A percentile compares a stretch with the other conserved stretches of the same genome.
Evolutionary conservation across 2,329 filamentous ascomycete genomes (phyloP).

Genomic region (Tolypocladium capitatum): DNA sequence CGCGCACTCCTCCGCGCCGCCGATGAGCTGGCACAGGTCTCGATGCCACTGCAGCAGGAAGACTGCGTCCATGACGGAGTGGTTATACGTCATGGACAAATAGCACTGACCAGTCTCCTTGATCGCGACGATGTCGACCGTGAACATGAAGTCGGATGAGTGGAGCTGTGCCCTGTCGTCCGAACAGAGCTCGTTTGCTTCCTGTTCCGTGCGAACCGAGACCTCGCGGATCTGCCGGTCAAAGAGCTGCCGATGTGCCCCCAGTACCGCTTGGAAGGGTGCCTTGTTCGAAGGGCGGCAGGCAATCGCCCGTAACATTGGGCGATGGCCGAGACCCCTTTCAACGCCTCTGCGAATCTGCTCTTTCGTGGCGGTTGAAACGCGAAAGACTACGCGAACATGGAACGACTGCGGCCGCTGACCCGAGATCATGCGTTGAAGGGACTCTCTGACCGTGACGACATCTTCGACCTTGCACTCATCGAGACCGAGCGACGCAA

Average conservation of each 20-base stretch:
- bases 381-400: conserved; percentile 18
- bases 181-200: conserved; percentile 9
- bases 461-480: conserved; percentile 14
- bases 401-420: conserved; percentile 21
- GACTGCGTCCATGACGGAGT: conserved; percentile 22
- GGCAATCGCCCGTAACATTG: conserved; percentile 17
- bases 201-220: conserved; percentile 8
- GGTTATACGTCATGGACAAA: conserved; percentile 19
- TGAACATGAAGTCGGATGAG: conserved; percentile 17
- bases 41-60: conserved; percentile 18
- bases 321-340: conserved; percentile 12
- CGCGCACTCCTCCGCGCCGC: conserved; percentile 3
- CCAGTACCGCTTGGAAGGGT: conserved; percentile 16
- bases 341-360: conserved; percentile 15
- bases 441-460: conserved; percentile 15
- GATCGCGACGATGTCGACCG: conserved; percentile 12
- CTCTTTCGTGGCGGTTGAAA: conserved; percentile 6
- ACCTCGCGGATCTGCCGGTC: conserved; percentile 12
- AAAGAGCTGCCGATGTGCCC: conserved; percentile 9
- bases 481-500: conserved; percentile 8
- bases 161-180: conserved; percentile 8
- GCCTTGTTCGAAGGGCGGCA: conserved; percentile 6
- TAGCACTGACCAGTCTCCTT: conserved; percentile 6
- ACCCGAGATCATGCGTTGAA: conserved; percentile 17
- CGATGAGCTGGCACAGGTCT: conserved; percentile 18